Conservation (phyloP, 306 rosid genomes). For the Rosa persica region DNA sequence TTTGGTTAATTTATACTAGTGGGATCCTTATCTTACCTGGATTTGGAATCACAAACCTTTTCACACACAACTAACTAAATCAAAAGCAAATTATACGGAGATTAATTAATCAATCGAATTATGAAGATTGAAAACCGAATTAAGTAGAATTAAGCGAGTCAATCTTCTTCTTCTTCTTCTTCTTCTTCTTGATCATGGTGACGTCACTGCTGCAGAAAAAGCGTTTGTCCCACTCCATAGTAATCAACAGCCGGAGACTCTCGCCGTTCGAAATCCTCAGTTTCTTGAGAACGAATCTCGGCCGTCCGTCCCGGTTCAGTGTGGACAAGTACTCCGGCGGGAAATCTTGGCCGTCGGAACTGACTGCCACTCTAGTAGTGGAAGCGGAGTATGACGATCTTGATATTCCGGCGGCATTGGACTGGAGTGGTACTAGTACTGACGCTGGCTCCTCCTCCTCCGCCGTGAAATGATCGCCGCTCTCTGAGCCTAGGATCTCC, state of each 20-base stretch:
- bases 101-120: neutral
- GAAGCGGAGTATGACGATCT: neutral
- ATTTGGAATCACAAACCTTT: neutral
- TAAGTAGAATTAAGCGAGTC: neutral
- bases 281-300: slow-evolving; percentile 19
- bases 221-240: neutral
- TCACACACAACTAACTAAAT: neutral
- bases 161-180: neutral
- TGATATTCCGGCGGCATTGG: neutral
- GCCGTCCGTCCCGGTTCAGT: slow-evolving; percentile 24
- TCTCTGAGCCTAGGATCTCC: slow-evolving; percentile 10
- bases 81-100: neutral
- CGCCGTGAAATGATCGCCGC: slow-evolving; percentile 5
- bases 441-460: neutral
- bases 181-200: neutral
- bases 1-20: neutral
- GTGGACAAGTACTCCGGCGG: slow-evolving; percentile 1
- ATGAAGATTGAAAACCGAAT: neutral
- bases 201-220: neutral
- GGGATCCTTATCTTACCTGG: neutral
- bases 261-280: neutral
- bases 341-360: neutral
- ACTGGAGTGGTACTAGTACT: neutral
- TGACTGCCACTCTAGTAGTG: neutral
- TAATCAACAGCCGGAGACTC: slow-evolving; percentile 16